Percentiles rank a stretch among this genome's conserved stretches.
Evolutionary conservation across 1,284 basidiomycete genomes (phyloP).

Genomic region (Leccinum pallidistipes): DNA sequence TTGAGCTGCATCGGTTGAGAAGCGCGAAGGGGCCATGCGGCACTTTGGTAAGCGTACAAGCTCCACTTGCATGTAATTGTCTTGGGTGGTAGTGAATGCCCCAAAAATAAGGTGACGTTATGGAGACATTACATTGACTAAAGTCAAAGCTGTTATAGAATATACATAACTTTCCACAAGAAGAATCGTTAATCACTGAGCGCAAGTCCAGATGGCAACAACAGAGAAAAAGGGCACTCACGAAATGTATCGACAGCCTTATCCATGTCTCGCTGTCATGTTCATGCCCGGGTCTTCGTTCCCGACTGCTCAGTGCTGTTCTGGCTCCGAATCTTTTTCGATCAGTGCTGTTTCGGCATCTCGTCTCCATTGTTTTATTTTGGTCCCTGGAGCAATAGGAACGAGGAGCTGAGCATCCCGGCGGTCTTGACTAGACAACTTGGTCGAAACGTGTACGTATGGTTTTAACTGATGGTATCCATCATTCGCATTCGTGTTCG

Average conservation of each 20-base stretch:
- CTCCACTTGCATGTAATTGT: not conserved
- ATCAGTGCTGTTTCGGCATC: slow-evolving; percentile 12
- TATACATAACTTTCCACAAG: slow-evolving; percentile 1
- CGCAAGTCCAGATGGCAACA: not conserved
- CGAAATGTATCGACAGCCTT: slow-evolving; percentile 4
- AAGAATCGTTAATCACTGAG: not conserved
- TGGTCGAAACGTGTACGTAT: slow-evolving; percentile 40
- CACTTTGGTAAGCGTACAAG: not conserved
- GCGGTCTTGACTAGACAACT: slow-evolving; percentile 23
- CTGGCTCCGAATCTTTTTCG: not conserved
- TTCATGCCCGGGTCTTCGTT: not conserved
- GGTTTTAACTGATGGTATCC: slow-evolving; percentile 42
- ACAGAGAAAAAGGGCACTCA: slow-evolving; percentile 2
- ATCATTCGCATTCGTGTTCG: not conserved
- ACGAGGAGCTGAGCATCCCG: slow-evolving; percentile 29
- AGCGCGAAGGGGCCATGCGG: not conserved
- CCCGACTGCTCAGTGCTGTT: not conserved
- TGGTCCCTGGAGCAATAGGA: slow-evolving; percentile 27
- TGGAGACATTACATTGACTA: slow-evolving; percentile 1
- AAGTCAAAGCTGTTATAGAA: not conserved
- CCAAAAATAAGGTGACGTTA: not conserved
- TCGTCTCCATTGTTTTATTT: slow-evolving; percentile 31
- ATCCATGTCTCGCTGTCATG: not conserved
- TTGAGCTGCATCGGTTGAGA: not conserved
- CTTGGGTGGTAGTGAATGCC: not conserved